Conservation (phyloP, 805 yeast genomes). For the Metschnikowia proteae region DNA sequence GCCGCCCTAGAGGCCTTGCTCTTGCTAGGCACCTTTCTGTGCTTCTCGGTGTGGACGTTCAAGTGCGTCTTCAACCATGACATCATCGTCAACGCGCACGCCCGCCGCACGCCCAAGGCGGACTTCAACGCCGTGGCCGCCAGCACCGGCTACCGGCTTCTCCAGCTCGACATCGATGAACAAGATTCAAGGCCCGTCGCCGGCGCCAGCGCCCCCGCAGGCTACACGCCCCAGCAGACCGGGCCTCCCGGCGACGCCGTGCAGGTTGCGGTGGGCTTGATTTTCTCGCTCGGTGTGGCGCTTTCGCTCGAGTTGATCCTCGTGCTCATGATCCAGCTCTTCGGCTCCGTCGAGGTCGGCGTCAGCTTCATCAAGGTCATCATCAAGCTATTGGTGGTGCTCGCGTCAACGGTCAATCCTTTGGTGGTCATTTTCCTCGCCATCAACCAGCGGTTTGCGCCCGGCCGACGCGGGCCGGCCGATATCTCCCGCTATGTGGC, state of each 20-base stretch:
- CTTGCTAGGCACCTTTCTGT: slow-evolving; percentile 16
- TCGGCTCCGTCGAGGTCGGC: slow-evolving; percentile 19
- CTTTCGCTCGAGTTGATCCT: slow-evolving; percentile 31
- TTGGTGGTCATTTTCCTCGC: slow-evolving; percentile 31
- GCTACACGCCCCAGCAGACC: background rate
- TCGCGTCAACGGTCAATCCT: slow-evolving; percentile 45
- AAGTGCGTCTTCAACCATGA: slow-evolving; percentile 23
- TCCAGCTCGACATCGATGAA: slow-evolving; percentile 16
- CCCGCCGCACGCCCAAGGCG: slow-evolving; percentile 16
- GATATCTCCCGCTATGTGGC: slow-evolving; percentile 1
- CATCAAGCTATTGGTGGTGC: slow-evolving; percentile 35
- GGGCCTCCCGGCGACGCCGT: background rate
- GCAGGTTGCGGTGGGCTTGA: slow-evolving; percentile 18
- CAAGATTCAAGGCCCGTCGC: slow-evolving; percentile 9
- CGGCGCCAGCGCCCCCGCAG: background rate
- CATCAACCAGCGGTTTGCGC: slow-evolving; percentile 26
- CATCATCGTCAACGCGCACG: slow-evolving; percentile 23
- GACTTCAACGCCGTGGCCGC: slow-evolving; percentile 26
- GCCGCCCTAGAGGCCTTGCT: slow-evolving; percentile 6
- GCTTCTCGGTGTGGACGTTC: slow-evolving; percentile 20
- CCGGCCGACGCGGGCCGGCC: slow-evolving; percentile 11
- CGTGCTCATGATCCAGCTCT: slow-evolving; percentile 36
- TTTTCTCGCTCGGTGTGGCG: slow-evolving; percentile 30
- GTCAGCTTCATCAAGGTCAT: slow-evolving; percentile 37
- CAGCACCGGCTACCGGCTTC: slow-evolving; percentile 15